Conservation (phyloP, 2,329 filamentous ascomycete genomes). For the Dendrostoma leiphaemia region DNA sequence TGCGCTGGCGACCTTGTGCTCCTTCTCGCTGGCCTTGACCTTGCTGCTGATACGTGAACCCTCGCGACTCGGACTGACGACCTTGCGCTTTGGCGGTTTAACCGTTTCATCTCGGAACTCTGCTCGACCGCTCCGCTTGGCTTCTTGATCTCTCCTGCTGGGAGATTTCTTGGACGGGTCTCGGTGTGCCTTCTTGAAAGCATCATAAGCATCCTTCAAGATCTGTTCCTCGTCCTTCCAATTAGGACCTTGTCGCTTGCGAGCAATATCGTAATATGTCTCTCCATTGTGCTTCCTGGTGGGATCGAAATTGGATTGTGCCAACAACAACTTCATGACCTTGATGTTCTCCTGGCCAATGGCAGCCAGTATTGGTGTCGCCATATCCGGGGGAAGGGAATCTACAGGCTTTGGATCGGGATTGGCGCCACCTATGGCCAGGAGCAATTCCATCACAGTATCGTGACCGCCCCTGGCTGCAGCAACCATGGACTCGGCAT, state of each 20-base stretch:
- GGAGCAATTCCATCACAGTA: slow-evolving; percentile 75
- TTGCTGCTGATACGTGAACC: slow-evolving; percentile 40
- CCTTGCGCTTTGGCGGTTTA: slow-evolving; percentile 43
- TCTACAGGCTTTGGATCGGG: slow-evolving; percentile 67
- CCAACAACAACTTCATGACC: slow-evolving; percentile 76
- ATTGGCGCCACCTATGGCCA: slow-evolving; percentile 65
- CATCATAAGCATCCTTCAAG: slow-evolving; percentile 73
- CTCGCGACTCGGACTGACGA: slow-evolving; percentile 49
- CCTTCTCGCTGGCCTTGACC: slow-evolving; percentile 42
- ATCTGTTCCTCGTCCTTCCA: slow-evolving; percentile 88
- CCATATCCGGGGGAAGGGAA: slow-evolving; percentile 60
- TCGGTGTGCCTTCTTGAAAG: slow-evolving; percentile 54
- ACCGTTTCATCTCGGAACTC: slow-evolving; percentile 44
- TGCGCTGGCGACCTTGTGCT: slow-evolving; percentile 47
- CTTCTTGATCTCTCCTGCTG: slow-evolving; percentile 38
- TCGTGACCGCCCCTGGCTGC: slow-evolving; percentile 91
- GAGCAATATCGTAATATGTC: slow-evolving; percentile 84
- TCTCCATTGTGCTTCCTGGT: slow-evolving; percentile 73
- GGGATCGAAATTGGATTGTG: slow-evolving; percentile 78
- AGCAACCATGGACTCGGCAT: slow-evolving; percentile 84
- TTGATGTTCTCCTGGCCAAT: slow-evolving; percentile 87
- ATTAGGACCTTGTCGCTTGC: slow-evolving; percentile 76
- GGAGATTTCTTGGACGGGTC: slow-evolving; percentile 52
- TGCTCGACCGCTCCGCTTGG: slow-evolving; percentile 40
- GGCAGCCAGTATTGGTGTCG: slow-evolving; percentile 90